These are phyloP conservation scores for Angomonas ambiguus DNA, from an alignment of 208 protist species.

Conservation along the genomic window DNA sequence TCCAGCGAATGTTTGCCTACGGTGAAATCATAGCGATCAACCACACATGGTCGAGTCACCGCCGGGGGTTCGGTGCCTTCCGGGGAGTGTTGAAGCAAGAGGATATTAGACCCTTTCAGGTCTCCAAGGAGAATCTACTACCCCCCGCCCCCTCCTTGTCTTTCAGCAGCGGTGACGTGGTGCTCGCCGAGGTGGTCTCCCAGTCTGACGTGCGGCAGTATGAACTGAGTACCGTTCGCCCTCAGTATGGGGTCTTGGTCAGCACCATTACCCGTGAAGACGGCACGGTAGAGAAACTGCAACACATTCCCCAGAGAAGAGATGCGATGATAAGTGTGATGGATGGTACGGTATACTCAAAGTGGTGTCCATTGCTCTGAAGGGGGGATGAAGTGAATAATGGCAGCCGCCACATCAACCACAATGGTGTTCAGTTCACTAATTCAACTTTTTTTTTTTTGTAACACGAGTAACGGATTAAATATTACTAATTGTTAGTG, in stretches of 20 bases:
- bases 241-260: constrained; percentile 62
- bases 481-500: too few species aligned
- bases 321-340: constrained; percentile 36
- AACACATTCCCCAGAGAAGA: constrained; percentile 23
- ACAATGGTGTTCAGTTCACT: background rate
- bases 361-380: constrained; percentile 20
- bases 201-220: constrained; percentile 79
- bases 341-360: constrained; percentile 16
- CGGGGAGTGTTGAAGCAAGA: constrained; percentile 64
- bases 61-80: constrained; percentile 20
- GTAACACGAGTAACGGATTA: too few species aligned
- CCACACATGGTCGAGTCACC: constrained; percentile 53
- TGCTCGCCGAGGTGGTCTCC: constrained; percentile 68
- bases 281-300: constrained; percentile 39
- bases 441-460: background rate
- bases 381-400: constrained; percentile 17
- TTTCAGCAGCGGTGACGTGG: constrained; percentile 58
- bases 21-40: constrained; percentile 75
- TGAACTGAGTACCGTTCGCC: constrained; percentile 55
- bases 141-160: constrained; percentile 45
- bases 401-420: background rate
- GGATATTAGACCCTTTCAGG: constrained; percentile 68
- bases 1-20: constrained; percentile 44
- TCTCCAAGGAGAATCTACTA: constrained; percentile 43
- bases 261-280: constrained; percentile 11